Conservation (phyloP, 192 early-diverging fungal genomes). For the Gigaspora rosea region DNA sequence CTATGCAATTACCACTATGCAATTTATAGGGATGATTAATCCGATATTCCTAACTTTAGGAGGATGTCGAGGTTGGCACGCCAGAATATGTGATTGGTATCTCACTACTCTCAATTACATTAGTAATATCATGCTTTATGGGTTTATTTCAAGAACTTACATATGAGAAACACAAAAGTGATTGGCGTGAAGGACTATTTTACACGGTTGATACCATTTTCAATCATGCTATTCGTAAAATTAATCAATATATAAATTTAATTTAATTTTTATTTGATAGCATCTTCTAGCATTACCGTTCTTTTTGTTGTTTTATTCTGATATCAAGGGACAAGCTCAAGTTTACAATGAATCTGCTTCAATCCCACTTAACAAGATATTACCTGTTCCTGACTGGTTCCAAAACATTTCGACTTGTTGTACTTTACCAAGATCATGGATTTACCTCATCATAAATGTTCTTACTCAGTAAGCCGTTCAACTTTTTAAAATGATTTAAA, state of each 20-base stretch:
- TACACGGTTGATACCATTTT: constrained; percentile 60
- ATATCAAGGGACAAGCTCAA: constrained; percentile 59
- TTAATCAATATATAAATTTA: neutral
- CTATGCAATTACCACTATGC: neutral
- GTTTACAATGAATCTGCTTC: constrained; percentile 60
- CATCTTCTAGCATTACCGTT: constrained; percentile 80
- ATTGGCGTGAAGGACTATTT: constrained; percentile 90
- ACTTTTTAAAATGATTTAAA: neutral
- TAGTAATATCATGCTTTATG: constrained; percentile 77
- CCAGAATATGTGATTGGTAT: constrained; percentile 70
- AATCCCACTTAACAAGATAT: constrained; percentile 33
- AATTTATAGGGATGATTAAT: neutral
- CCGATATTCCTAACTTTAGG: neutral
- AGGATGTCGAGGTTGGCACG: constrained; percentile 3
- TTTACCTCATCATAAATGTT: constrained; percentile 68
- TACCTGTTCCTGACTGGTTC: constrained; percentile 32
- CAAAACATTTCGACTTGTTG: constrained; percentile 38
- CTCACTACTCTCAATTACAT: constrained; percentile 63
- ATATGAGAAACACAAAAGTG: constrained; percentile 73
- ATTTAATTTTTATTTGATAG: constrained; percentile 38
- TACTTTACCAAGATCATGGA: constrained; percentile 67
- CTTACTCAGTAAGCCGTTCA: constrained; percentile 70
- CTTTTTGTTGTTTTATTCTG: constrained; percentile 74
- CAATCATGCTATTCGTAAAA: neutral
- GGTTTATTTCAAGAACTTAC: constrained; percentile 83